Conservation (phyloP, 2,329 filamentous ascomycete genomes). For the Fusarium albidum region DNA sequence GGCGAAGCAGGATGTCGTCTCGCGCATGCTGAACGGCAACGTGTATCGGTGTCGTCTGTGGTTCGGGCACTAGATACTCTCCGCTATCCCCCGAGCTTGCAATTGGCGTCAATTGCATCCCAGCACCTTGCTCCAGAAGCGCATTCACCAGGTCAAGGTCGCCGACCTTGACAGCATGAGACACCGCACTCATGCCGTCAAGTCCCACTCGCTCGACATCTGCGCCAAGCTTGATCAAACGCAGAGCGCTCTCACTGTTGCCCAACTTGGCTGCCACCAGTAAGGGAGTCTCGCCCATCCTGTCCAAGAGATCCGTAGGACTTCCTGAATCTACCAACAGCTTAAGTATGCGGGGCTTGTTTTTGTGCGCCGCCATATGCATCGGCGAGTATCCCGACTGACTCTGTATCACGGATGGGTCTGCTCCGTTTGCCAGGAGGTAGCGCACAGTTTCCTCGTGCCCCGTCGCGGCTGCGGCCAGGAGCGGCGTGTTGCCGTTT, state of each 20-base stretch:
- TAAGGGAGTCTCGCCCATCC: constrained; percentile 37
- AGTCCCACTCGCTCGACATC: constrained; percentile 38
- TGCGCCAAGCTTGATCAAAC: constrained; percentile 37
- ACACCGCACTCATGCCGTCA: constrained; percentile 41
- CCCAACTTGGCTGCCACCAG: constrained; percentile 41
- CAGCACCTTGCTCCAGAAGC: constrained; percentile 35
- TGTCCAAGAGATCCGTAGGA: constrained; percentile 35
- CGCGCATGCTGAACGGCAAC: constrained; percentile 39
- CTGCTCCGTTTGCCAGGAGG: constrained; percentile 37
- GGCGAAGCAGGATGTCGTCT: constrained; percentile 36
- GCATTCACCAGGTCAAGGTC: constrained; percentile 34
- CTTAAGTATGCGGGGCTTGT: constrained; percentile 36
- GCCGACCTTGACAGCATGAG: constrained; percentile 39
- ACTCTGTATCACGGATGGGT: constrained; percentile 31
- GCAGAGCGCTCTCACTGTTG: constrained; percentile 34
- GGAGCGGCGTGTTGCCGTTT: constrained; percentile 40
- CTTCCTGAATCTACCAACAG: constrained; percentile 35
- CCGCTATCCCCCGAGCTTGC: constrained; percentile 13
- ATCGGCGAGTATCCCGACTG: constrained; percentile 39
- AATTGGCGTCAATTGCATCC: constrained; percentile 24
- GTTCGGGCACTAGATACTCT: constrained; percentile 38
- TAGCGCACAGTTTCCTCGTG: constrained; percentile 42
- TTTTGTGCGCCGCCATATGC: constrained; percentile 42
- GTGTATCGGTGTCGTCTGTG: constrained; percentile 39
- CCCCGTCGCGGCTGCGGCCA: constrained; percentile 38